Evolutionary conservation across 176 grass and related monocot genomes (phyloP).

Genomic region (Oryza rufipogon): DNA sequence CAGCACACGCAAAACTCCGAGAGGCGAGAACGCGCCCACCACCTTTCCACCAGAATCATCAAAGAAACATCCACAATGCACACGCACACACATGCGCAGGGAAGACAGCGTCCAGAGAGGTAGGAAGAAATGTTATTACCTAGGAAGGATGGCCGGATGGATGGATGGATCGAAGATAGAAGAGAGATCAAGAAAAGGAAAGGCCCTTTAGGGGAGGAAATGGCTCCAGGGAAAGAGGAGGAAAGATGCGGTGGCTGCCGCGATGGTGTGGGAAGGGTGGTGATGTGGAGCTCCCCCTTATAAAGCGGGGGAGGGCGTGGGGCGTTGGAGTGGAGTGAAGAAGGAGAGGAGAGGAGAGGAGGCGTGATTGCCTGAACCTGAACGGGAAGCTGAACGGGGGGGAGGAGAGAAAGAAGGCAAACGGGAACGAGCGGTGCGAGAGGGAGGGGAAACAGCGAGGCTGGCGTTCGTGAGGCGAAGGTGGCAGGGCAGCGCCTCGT

Average conservation of each 20-base stretch:
- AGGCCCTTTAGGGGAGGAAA: not conserved
- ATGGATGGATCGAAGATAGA: not conserved
- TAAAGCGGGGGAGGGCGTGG: slow-evolving; percentile 29
- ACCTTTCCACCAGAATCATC: not conserved
- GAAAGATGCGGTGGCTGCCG: slow-evolving; percentile 13
- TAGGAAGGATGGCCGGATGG: not conserved
- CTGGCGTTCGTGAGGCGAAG: not conserved
- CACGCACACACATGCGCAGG: not conserved
- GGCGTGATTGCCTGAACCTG: not conserved
- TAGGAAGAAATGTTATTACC: not conserved
- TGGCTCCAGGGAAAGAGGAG: too few species aligned
- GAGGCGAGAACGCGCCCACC: not conserved
- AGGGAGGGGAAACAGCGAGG: not conserved
- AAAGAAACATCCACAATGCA: not conserved
- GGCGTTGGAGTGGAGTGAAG: slow-evolving; percentile 14
- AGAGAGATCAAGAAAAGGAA: not conserved
- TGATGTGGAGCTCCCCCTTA: slow-evolving; percentile 41
- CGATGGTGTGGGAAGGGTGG: slow-evolving; percentile 33
- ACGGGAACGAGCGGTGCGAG: not conserved
- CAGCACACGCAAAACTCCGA: not conserved
- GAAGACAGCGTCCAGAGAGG: not conserved
- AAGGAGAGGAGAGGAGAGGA: not conserved
- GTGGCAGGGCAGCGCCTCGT: not conserved
- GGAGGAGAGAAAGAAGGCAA: not conserved
- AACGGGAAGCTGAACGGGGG: not conserved